Conservation (phyloP, 345 rosid genomes). For the Eucalyptus guilfoylei region DNA sequence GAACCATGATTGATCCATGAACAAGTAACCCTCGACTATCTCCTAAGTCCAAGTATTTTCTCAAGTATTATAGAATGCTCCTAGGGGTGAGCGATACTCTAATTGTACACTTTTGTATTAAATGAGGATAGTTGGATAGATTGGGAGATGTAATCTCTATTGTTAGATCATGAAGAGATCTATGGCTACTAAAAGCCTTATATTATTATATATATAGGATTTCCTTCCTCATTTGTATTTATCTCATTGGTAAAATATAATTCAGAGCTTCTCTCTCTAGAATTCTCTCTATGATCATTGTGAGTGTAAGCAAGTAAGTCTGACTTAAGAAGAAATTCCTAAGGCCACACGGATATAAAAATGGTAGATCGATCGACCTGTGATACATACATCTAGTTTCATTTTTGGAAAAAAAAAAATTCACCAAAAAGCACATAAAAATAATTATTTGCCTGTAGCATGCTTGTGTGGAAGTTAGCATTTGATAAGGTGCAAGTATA, state of each 20-base stretch:
- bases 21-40: not conserved
- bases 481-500: not conserved
- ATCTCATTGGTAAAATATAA: too few species aligned
- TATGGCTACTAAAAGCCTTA: too few species aligned
- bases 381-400: not conserved
- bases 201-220: too few species aligned
- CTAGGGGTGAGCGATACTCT: not conserved
- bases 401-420: not conserved
- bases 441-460: not conserved
- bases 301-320: too few species aligned
- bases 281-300: too few species aligned
- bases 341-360: too few species aligned
- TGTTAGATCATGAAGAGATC: not conserved
- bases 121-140: not conserved
- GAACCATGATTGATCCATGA: not conserved
- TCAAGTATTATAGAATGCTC: too few species aligned
- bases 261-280: too few species aligned
- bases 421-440: not conserved
- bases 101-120: not conserved
- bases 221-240: too few species aligned
- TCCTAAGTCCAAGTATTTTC: not conserved
- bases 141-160: not conserved
- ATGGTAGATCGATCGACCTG: too few species aligned
- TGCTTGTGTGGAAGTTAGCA: not conserved
- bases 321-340: too few species aligned